Conservation (phyloP, 768 basidiomycete genomes). For the Leccinellum luteum region DNA sequence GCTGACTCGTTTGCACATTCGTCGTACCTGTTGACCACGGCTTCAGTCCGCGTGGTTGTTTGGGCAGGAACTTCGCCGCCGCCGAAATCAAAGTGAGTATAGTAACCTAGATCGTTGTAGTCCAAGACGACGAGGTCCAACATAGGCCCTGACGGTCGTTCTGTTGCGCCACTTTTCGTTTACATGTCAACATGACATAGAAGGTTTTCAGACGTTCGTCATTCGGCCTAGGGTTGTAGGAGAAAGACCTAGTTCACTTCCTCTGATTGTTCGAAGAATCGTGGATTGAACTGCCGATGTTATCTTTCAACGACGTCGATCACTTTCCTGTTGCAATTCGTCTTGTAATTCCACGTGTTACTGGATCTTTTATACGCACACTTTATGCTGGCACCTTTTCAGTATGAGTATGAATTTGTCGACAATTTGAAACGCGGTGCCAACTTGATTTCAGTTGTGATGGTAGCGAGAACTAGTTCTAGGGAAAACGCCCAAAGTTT, state of each 20-base stretch:
- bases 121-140: neutral
- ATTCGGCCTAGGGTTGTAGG: constrained; percentile 57
- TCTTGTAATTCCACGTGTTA: neutral
- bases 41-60: constrained; percentile 55
- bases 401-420: too few species aligned
- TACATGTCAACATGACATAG: constrained; percentile 49
- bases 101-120: constrained; percentile 20
- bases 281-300: constrained; percentile 11
- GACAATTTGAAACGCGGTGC: neutral
- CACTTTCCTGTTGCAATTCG: neutral
- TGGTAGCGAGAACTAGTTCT: neutral
- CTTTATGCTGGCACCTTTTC: neutral
- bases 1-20: constrained; percentile 10
- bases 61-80: constrained; percentile 56
- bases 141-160: constrained; percentile 42
- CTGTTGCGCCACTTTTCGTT: constrained; percentile 57
- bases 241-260: constrained; percentile 53
- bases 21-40: constrained; percentile 11
- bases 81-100: constrained; percentile 56
- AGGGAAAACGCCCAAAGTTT: neutral
- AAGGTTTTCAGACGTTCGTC: constrained; percentile 65
- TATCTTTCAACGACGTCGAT: neutral
- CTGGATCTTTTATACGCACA: neutral
- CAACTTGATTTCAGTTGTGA: neutral
- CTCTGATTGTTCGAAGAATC: constrained; percentile 43